Evolutionary conservation across 768 basidiomycete species (phyloP).

Genomic region (Lentinula guzmanii): DNA sequence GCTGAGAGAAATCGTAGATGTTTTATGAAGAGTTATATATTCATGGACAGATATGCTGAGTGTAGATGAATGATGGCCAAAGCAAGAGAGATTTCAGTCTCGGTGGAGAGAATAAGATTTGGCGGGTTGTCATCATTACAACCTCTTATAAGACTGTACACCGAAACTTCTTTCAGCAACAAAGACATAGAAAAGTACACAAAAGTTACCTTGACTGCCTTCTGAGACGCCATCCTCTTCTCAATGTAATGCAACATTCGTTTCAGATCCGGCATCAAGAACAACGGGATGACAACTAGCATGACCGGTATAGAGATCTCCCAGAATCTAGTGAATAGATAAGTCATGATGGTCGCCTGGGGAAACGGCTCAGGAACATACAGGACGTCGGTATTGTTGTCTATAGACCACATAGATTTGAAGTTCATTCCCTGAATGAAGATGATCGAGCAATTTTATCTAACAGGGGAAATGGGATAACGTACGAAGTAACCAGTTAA

Average conservation of each 20-base stretch:
- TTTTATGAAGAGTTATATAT: too few species aligned
- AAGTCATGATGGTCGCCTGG: not conserved
- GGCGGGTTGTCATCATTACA: not conserved
- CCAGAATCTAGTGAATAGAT: slow-evolving; percentile 51
- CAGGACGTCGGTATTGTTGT: slow-evolving; percentile 39
- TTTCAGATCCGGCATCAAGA: slow-evolving; percentile 50
- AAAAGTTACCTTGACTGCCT: not conserved
- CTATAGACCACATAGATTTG: slow-evolving; percentile 40
- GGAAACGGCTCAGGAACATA: slow-evolving; percentile 19
- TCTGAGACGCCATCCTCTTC: slow-evolving; percentile 24
- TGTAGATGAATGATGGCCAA: too few species aligned
- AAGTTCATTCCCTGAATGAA: slow-evolving; percentile 67
- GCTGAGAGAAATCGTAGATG: too few species aligned
- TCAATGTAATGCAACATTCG: slow-evolving; percentile 38
- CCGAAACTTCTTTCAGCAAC: not conserved
- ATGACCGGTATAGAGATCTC: slow-evolving; percentile 57
- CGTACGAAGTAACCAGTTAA: slow-evolving; percentile 65
- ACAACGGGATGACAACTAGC: slow-evolving; percentile 49
- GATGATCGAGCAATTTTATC: not conserved
- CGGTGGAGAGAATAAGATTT: too few species aligned
- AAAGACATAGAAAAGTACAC: not conserved
- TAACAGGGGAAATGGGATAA: not conserved
- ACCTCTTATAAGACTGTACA: not conserved
- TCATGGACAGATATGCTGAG: too few species aligned
- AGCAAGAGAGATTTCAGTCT: too few species aligned